Conservation (phyloP, 257 asterid genomes). For the Salvia rosmarinus region DNA sequence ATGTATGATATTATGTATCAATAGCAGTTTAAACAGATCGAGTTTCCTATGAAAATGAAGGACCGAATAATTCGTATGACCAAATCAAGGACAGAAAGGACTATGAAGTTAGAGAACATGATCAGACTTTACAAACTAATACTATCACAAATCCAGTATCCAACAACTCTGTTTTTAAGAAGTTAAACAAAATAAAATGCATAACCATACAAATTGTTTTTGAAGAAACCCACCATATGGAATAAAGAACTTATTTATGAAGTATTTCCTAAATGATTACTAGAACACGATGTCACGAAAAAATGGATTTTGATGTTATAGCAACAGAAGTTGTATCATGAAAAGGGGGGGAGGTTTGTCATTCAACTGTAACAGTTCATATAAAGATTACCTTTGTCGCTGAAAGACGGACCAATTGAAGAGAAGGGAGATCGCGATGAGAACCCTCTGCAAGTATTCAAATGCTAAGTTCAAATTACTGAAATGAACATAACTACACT, state of each 20-base stretch:
- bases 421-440: constrained; percentile 94
- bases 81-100: too few relatives aligned
- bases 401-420: constrained; percentile 76
- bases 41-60: too few relatives aligned
- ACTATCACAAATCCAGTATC: neutral
- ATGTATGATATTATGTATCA: neutral
- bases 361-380: neutral
- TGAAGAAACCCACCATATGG: constrained; percentile 4
- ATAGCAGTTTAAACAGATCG: constrained; percentile 4
- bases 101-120: too few relatives aligned
- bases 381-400: constrained; percentile 63
- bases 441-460: constrained; percentile 71
- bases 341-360: neutral
- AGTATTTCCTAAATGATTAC: constrained; percentile 4
- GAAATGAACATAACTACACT: neutral
- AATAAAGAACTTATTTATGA: neutral
- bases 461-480: constrained; percentile 9
- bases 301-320: neutral
- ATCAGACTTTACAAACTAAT: too few relatives aligned
- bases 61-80: too few relatives aligned
- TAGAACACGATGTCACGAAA: neutral
- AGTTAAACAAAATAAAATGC: neutral
- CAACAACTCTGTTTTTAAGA: neutral
- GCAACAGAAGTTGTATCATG: neutral
- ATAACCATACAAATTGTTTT: neutral